phyloP scores from a whole-genome alignment of 176 grass and related monocot genomes.

The Saccharum officinarum region DNA sequence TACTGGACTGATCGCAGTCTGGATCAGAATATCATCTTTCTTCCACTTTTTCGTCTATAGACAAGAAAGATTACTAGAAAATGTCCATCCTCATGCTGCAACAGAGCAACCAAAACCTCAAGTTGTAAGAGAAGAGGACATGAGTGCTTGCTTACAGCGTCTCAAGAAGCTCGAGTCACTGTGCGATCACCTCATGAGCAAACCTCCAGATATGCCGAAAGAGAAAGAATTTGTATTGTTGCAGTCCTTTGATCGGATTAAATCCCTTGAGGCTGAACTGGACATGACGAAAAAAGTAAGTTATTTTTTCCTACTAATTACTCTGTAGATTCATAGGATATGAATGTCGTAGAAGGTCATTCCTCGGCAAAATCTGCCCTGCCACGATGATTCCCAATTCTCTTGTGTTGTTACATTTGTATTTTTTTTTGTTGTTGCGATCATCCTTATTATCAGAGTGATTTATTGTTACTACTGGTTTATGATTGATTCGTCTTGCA shows the following conservation, averaged over 20 bases:
- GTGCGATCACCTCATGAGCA: constrained; percentile 60
- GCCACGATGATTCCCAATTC: background rate
- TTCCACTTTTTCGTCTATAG: constrained; percentile 35
- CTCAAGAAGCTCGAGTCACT: constrained; percentile 62
- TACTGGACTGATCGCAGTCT: constrained; percentile 42
- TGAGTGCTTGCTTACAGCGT: constrained; percentile 53
- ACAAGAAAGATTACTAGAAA: constrained; percentile 35
- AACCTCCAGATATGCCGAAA: constrained; percentile 62
- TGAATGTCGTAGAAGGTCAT: background rate
- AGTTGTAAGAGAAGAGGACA: constrained; percentile 37
- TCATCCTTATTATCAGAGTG: background rate
- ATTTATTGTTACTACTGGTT: background rate
- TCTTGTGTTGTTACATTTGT: background rate
- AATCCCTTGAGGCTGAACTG: constrained; percentile 67
- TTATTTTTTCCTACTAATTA: background rate
- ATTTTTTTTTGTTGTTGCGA: background rate
- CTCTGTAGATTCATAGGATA: background rate
- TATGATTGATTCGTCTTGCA: background rate
- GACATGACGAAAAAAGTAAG: constrained; percentile 54
- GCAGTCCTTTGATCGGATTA: constrained; percentile 74
- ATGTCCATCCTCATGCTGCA: constrained; percentile 27
- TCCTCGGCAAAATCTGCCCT: background rate
- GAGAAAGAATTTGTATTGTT: constrained; percentile 66
- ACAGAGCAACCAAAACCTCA: background rate
- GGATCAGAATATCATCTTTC: constrained; percentile 52